Base-by-base conservation (phyloP, 768 basidiomycete genomes). In the Paxillus ammoniavirescens region DNA sequence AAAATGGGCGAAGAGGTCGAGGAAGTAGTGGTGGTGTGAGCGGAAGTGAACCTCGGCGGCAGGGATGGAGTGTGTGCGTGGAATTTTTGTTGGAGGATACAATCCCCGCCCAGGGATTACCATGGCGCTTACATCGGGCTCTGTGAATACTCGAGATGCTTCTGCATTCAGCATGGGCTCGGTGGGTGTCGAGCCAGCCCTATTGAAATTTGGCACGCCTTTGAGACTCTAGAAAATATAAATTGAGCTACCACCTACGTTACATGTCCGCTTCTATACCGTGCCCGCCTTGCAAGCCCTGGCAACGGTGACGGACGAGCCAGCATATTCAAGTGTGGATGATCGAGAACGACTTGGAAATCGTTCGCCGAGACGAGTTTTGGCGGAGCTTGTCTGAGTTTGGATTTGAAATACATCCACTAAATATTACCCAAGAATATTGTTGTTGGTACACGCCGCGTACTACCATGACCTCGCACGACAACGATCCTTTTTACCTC, bases 21-120 rank as follows among this genome's bases (percentile, higher is more conserved):
- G 83, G 8, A 82, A 78, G 36, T 73, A 67, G 13, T 79, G 73
- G 63, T 84, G 76, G 74, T 95, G 82, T 2, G 92, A 84, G 46
- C 91, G 87, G 68, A 98, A 82, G 63, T 93, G 91, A 55, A 98
- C 76, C 46, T 78, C 77, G 3, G 92, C 93, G 60, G 84, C 89
- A 49, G 94, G 93, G 50, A 91, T 77, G 53, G 73, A 71, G 72
- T 91, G 82, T 9, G 83, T 83, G 5, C 75, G 77, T 1, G 82
- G 78, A 56, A 88, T 85, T 42, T 77, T 74, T 62, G 70, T 76
- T 0, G 89, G 78, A 0, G 75, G 66, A 62, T 81, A 75, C 55
- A 84, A 56, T 30, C 78, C 73, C 28, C 88, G 84, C 0, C 88
- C 87, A 60, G 82, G 82, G 8, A 88, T 72, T 47, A 87, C 66